These are phyloP conservation scores for Amanita inopinata DNA, from an alignment of 768 basidiomycete genomes.

Conservation along the genomic window DNA sequence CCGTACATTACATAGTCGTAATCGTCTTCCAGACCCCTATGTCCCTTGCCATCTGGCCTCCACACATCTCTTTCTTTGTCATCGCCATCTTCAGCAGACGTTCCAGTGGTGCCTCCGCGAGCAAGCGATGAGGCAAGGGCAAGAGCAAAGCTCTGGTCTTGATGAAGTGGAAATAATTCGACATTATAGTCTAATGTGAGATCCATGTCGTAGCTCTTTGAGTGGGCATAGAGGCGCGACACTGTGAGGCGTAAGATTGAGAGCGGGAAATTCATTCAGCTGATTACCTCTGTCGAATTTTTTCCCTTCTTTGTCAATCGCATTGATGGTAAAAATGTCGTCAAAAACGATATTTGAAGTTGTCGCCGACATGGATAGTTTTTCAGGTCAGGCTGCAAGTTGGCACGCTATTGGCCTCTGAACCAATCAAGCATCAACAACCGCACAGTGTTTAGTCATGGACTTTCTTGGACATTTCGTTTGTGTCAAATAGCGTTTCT, in stretches of 20 bases:
- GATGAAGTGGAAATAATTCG: constrained; percentile 73
- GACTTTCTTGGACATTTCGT: too few relatives aligned
- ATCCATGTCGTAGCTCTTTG: constrained; percentile 88
- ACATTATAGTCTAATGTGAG: constrained; percentile 90
- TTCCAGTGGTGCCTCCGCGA: constrained; percentile 37
- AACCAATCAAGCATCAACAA: background rate
- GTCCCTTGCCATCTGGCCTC: constrained; percentile 79
- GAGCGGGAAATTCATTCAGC: constrained; percentile 5
- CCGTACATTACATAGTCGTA: constrained; percentile 99
- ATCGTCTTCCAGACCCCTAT: constrained; percentile 80
- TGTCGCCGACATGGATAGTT: constrained; percentile 38
- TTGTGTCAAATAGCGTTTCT: too few relatives aligned
- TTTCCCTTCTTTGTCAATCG: constrained; percentile 86
- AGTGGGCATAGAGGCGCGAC: constrained; percentile 82
- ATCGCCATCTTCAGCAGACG: constrained; percentile 38
- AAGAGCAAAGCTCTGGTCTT: constrained; percentile 68
- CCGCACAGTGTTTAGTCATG: background rate
- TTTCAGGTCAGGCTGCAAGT: background rate
- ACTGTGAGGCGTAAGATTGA: constrained; percentile 39
- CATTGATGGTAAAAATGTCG: constrained; percentile 83
- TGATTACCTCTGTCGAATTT: constrained; percentile 92
- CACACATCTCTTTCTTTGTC: constrained; percentile 75
- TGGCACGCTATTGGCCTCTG: background rate
- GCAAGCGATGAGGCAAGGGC: constrained; percentile 78
- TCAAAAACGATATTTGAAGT: constrained; percentile 82